Base-by-base conservation (phyloP, 116 monocot species). In the Thalassia testudinum region DNA sequence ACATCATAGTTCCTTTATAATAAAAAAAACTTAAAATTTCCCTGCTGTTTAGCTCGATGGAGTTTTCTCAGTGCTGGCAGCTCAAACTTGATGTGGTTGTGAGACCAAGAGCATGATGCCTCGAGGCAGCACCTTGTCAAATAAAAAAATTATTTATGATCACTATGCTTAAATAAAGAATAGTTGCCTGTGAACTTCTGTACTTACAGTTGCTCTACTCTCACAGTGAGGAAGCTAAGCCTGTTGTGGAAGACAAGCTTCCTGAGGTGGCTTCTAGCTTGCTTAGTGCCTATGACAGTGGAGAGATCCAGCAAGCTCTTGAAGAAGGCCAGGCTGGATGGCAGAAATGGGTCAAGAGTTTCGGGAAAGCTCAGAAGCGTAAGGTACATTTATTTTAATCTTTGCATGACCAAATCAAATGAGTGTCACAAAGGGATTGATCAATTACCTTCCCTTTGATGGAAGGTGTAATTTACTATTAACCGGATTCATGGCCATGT, bases 331-430 rank as follows among this genome's bases (percentile, higher is more conserved):
- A 58, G 47, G 30, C 72, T 64, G 89, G 95, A 47, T 97, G 95
- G 95, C 63, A 97, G 66, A 85, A 85, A 48, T 97, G 95, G 95
- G 79, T 97, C 8, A 97, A 97, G 63, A 72, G 62, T 65, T 88
- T 97, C 66, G 95, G 95, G 59, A 97, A 97, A 67, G 49, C 61
- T 19, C 43, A 74, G 38, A 88, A 97, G 52, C 81, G 85, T 57
- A 97, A 97, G 85, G 95, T 97, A 19, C 58, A 69, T 37, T 21
- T 7, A 20, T 48, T 5, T 48, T 8, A 40, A 7, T 40, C 40
- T 8, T 8, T 7, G 14, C 14, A 40, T 14, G 11, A 8, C 40
- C 7, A 40, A 40, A n/a, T n/a, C n/a, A 40, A 14, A 8, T 40
- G 14, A 14, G 40, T 40, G 40, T 40, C 40, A n/a, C n/a, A n/a